Conservation (phyloP, 83 land plant genomes). For the Larix sibirica region DNA sequence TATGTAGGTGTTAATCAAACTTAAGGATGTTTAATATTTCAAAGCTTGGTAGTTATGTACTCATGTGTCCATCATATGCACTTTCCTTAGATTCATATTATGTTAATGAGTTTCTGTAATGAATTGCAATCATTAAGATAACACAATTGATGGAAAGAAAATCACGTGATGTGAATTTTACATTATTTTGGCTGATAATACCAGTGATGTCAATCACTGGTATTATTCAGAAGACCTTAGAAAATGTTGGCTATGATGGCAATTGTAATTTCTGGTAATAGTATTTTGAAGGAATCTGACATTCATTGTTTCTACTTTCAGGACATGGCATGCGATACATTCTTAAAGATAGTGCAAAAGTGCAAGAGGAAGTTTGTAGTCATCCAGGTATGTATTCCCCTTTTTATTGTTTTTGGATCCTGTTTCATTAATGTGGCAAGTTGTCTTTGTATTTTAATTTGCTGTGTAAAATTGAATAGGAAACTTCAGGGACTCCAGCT, state of each 20-base stretch:
- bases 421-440: neutral
- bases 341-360: conserved; percentile 97
- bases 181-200: too few species aligned
- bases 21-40: too few species aligned
- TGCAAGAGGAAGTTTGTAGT: conserved; percentile 98
- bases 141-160: too few species aligned
- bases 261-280: neutral
- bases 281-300: neutral
- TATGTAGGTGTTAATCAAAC: too few species aligned
- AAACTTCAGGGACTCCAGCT: neutral
- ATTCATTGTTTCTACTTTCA: conserved; percentile 31
- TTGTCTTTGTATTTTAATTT: neutral
- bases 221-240: too few species aligned
- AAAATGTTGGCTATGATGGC: neutral
- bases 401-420: neutral
- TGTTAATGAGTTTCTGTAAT: too few species aligned
- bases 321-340: conserved; percentile 99
- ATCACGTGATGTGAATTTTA: too few species aligned
- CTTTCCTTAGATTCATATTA: too few species aligned
- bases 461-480: neutral
- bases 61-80: too few species aligned
- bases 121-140: too few species aligned
- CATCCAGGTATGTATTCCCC: conserved; percentile 31
- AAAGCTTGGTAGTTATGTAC: too few species aligned
- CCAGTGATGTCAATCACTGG: too few species aligned